phyloP scores from a whole-genome alignment of 2,329 filamentous ascomycete genomes.

The Fusarium staphyleae region DNA sequence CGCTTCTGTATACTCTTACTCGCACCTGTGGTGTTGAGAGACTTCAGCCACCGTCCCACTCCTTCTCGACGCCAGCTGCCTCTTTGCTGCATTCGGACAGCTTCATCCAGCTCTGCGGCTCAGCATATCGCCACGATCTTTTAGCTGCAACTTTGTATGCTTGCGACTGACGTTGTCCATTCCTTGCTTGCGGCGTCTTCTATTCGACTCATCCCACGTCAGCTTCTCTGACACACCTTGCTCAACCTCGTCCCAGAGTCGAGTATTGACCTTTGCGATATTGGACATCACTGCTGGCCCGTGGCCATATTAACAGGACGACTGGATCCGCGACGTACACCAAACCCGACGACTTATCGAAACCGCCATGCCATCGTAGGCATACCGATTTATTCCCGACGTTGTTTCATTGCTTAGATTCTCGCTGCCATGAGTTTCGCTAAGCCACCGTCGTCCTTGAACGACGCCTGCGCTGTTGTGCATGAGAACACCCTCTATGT shows the following conservation, averaged over 20 bases:
- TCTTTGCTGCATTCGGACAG: constrained; percentile 38
- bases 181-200: constrained; percentile 26
- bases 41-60: constrained; percentile 32
- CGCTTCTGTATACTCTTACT: constrained; percentile 21
- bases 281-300: constrained; percentile 9
- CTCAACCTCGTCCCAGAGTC: constrained; percentile 8
- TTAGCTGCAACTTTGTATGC: constrained; percentile 31
- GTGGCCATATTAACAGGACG: constrained; percentile 3
- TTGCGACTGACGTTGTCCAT: constrained; percentile 27
- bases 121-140: constrained; percentile 24
- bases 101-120: constrained; percentile 27
- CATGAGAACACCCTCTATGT: constrained; percentile 84
- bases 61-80: constrained; percentile 29
- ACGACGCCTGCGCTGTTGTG: constrained; percentile 82
- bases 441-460: constrained; percentile 71
- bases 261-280: constrained; percentile 14
- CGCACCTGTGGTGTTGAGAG: constrained; percentile 43
- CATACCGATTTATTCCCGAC: constrained; percentile 20
- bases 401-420: constrained; percentile 19
- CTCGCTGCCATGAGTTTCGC: constrained; percentile 71
- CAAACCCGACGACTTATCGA: constrained; percentile 11
- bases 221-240: constrained; percentile 6
- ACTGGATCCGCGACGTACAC: constrained; percentile 27
- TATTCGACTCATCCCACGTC: constrained; percentile 15
- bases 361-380: constrained; percentile 41